These are phyloP conservation scores for Fusarium sp. DNA, from an alignment of 2,329 filamentous ascomycete species.

Conservation along the genomic window DNA sequence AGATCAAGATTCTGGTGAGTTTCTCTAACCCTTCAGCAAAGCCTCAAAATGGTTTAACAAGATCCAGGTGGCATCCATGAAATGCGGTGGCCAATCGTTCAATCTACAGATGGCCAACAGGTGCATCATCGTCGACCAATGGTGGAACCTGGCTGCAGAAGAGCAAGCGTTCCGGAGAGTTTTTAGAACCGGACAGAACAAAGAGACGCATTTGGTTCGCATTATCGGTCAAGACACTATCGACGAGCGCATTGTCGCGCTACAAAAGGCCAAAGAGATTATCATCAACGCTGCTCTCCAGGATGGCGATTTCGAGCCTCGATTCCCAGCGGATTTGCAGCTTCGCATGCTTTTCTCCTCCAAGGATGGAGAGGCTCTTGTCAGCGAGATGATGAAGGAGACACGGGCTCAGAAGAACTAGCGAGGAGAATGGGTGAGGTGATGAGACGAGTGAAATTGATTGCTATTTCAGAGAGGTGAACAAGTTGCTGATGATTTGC, in stretches of 20 bases:
- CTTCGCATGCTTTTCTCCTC: conserved; percentile 4
- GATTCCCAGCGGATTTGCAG: not conserved
- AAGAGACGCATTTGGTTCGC: conserved; percentile 70
- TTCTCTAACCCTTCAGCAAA: not conserved
- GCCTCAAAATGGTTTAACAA: not conserved
- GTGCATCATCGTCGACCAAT: conserved; percentile 67
- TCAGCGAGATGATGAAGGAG: not conserved
- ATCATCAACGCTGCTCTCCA: conserved; percentile 56
- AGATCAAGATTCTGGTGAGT: conserved; percentile 55
- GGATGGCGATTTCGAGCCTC: conserved; percentile 43
- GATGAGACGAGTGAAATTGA: not conserved
- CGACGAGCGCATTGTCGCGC: conserved; percentile 66
- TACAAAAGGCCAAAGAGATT: conserved; percentile 69
- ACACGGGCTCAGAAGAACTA: not conserved
- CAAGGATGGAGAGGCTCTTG: accelerated
- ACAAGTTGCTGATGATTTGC: not conserved
- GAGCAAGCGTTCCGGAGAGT: conserved; percentile 74
- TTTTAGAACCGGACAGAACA: conserved; percentile 73
- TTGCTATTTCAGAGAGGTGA: not conserved
- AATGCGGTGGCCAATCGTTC: conserved; percentile 55
- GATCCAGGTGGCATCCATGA: conserved; percentile 53
- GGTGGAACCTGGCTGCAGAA: conserved; percentile 74
- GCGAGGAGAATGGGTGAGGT: accelerated
- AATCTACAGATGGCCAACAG: conserved; percentile 63
- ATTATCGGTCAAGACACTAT: conserved; percentile 69